phyloP scores from a whole-genome alignment of 2,329 filamentous ascomycete species.

The Magnaporthiopsis rhizophila region DNA sequence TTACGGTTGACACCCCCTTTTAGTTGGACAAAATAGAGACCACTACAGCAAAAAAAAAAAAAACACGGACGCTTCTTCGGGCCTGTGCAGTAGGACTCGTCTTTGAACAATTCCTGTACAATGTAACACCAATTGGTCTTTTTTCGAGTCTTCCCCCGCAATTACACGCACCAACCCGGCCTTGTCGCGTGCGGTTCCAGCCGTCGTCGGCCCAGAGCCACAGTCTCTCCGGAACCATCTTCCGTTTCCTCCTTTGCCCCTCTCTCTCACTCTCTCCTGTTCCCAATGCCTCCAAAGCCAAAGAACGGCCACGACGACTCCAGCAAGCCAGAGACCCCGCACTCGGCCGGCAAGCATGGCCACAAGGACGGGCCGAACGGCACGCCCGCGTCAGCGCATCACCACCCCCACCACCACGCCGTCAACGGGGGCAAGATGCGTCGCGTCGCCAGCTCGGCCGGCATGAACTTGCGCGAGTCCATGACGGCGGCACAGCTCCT shows the following conservation, averaged over 20 bases:
- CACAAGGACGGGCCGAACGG: conserved; percentile 10
- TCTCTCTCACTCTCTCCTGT: no score
- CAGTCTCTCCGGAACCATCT: neutral
- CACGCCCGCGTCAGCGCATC: neutral
- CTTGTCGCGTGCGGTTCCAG: neutral
- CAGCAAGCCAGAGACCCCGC: conserved; percentile 9
- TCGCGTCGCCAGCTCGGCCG: conserved; percentile 44
- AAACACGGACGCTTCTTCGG: neutral
- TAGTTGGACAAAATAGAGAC: neutral
- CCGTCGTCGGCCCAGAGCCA: neutral
- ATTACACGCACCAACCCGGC: neutral
- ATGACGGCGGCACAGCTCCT: conserved; percentile 24
- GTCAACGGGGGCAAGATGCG: conserved; percentile 44
- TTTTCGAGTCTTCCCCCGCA: neutral
- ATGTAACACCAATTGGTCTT: neutral
- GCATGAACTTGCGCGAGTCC: conserved; percentile 36
- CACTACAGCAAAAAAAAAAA: neutral
- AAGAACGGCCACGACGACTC: conserved; percentile 21
- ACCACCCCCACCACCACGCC: conserved; percentile 28
- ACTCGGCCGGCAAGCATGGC: conserved; percentile 36
- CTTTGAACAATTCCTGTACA: neutral
- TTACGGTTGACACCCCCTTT: neutral
- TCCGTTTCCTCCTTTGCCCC: neutral
- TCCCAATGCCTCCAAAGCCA: conserved; percentile 31
- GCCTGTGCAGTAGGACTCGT: neutral